Percentiles rank a stretch among this genome's conserved stretches.
Evolutionary conservation across 352 stramenopile genomes (phyloP).

Genomic region (Phytophthora quininea): DNA sequence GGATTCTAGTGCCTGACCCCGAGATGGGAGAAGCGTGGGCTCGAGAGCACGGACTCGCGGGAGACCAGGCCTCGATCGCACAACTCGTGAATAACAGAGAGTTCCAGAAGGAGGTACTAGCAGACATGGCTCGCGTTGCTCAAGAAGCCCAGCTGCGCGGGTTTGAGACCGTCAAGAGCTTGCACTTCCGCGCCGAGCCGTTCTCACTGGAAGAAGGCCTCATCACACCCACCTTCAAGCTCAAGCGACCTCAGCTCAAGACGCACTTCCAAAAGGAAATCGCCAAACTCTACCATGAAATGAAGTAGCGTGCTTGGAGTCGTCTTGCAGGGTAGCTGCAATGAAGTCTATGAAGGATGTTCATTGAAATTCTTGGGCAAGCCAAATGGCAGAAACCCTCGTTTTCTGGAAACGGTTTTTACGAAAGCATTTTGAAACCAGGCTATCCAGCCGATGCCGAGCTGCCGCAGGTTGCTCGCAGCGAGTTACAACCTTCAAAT

Average conservation of each 20-base stretch:
- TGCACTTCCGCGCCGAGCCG: constrained; percentile 83
- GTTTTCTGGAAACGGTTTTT: too few species aligned
- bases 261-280: constrained; percentile 58
- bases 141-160: constrained; percentile 79
- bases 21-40: constrained; percentile 49
- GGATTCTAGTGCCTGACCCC: constrained; percentile 85
- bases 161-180: constrained; percentile 90
- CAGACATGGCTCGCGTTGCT: constrained; percentile 64
- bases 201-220: constrained; percentile 91
- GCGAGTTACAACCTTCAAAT: too few species aligned
- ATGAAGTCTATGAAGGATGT: too few species aligned
- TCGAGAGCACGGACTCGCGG: constrained; percentile 26
- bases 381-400: too few species aligned
- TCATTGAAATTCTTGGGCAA: too few species aligned
- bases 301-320: constrained; percentile 24
- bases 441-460: too few species aligned
- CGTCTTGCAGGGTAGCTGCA: too few species aligned
- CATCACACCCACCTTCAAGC: constrained; percentile 96
- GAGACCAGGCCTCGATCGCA: constrained; percentile 29
- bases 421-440: too few species aligned
- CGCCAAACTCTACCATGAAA: constrained; percentile 43
- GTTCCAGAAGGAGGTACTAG: constrained; percentile 67
- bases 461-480: too few species aligned
- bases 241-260: constrained; percentile 87
- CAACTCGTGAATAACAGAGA: constrained; percentile 42